These are phyloP conservation scores for Phytophthora colocasiae DNA, from an alignment of 352 stramenopile species.

Conservation along the genomic window DNA sequence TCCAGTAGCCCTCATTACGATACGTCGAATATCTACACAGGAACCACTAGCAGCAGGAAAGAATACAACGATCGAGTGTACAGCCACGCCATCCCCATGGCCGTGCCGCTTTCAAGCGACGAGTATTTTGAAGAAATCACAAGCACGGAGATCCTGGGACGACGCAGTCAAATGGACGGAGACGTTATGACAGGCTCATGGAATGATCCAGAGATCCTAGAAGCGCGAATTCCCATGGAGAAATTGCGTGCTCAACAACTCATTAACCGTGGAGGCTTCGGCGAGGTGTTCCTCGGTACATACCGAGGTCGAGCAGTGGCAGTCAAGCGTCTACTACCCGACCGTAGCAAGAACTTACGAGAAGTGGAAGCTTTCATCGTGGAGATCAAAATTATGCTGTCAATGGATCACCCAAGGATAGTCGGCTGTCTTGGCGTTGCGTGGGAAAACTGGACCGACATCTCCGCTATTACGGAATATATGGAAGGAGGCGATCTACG, in stretches of 20 bases:
- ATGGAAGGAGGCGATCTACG: slow-evolving; percentile 58
- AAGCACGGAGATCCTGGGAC: slow-evolving; percentile 31
- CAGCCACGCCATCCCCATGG: slow-evolving; percentile 27
- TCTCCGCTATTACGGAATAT: slow-evolving; percentile 47
- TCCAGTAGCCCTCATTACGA: slow-evolving; percentile 23
- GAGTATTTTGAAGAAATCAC: slow-evolving; percentile 38
- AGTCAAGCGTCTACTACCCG: slow-evolving; percentile 57
- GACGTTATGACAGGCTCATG: slow-evolving; percentile 24
- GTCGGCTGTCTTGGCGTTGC: slow-evolving; percentile 53
- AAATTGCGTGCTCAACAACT: slow-evolving; percentile 44
- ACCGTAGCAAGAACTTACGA: slow-evolving; percentile 52
- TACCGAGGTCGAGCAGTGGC: slow-evolving; percentile 51
- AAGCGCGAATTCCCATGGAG: slow-evolving; percentile 48
- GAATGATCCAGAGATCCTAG: slow-evolving; percentile 37
- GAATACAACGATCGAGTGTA: slow-evolving; percentile 31
- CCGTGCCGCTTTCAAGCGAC: slow-evolving; percentile 27
- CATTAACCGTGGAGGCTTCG: slow-evolving; percentile 54
- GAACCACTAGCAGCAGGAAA: slow-evolving; percentile 31
- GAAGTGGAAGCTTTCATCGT: slow-evolving; percentile 53
- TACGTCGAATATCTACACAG: slow-evolving; percentile 25
- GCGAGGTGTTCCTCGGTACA: slow-evolving; percentile 49
- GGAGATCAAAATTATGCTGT: slow-evolving; percentile 51
- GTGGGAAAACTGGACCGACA: slow-evolving; percentile 48
- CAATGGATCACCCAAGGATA: slow-evolving; percentile 50
- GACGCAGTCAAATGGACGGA: slow-evolving; percentile 32